Conservation (phyloP, 2,329 filamentous ascomycete species). For the Aureobasidium sp. region DNA sequence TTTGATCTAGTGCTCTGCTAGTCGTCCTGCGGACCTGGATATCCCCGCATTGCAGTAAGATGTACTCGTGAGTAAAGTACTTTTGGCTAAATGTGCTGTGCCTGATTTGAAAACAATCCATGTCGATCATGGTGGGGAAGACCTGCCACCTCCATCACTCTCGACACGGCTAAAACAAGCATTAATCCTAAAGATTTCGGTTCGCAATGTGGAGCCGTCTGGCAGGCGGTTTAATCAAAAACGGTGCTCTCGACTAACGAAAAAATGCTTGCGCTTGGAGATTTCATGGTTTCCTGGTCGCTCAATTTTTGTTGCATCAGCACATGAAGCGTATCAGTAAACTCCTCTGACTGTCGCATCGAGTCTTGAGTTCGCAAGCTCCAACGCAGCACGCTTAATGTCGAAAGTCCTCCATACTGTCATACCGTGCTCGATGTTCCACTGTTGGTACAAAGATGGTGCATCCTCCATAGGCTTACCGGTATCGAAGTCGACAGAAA, state of each 20-base stretch:
- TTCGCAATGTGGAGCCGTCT: conserved; percentile 1
- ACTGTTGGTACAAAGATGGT: neutral
- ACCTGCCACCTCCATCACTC: neutral
- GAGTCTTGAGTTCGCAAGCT: neutral
- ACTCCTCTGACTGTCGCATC: too few species aligned
- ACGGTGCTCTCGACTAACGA: neutral
- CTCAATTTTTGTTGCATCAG: neutral
- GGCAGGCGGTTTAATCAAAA: neutral
- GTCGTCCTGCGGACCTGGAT: neutral
- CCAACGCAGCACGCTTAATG: conserved; percentile 5
- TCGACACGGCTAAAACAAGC: neutral
- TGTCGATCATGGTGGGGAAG: conserved; percentile 10
- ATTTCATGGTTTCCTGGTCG: neutral
- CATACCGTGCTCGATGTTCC: neutral
- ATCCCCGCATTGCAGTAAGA: neutral
- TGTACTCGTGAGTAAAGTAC: neutral
- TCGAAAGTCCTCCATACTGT: neutral
- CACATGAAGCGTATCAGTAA: neutral
- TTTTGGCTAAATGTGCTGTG: conserved; percentile 11
- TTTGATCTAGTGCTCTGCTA: neutral
- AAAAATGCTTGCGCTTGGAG: neutral
- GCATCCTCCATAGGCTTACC: neutral
- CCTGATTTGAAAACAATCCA: neutral
- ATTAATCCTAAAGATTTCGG: neutral
- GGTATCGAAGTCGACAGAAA: neutral